These are phyloP conservation scores for Cryptococcus hybrid DNA, from an alignment of 1,284 basidiomycete genomes.

Conservation along the genomic window DNA sequence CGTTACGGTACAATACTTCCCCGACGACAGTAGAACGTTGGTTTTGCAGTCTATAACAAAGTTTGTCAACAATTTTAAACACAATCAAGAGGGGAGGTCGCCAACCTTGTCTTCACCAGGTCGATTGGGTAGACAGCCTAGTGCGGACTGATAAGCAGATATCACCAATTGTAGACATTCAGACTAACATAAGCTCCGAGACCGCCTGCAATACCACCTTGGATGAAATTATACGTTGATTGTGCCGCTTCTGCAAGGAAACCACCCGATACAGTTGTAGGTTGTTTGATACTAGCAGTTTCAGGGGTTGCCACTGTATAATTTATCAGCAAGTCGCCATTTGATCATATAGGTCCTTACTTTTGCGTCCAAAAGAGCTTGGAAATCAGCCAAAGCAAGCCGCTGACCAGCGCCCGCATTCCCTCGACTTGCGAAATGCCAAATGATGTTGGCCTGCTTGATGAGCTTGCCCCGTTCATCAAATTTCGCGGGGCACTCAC, in stretches of 20 bases:
- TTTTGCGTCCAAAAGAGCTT: slow-evolving; percentile 71
- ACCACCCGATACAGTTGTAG: slow-evolving; percentile 7
- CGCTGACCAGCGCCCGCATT: slow-evolving; percentile 57
- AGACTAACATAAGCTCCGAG: slow-evolving; percentile 63
- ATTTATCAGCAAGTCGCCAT: slow-evolving; percentile 36
- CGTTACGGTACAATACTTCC: slow-evolving; percentile 91
- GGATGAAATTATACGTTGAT: slow-evolving; percentile 80
- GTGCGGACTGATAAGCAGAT: neutral
- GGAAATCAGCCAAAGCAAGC: slow-evolving; percentile 81
- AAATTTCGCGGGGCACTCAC: slow-evolving; percentile 13
- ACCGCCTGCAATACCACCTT: slow-evolving; percentile 85
- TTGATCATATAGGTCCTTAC: slow-evolving; percentile 18
- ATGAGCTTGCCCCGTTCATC: neutral
- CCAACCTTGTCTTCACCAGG: slow-evolving; percentile 62
- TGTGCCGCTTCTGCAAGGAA: slow-evolving; percentile 53
- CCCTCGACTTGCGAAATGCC: slow-evolving; percentile 89
- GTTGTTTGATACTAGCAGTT: slow-evolving; percentile 11
- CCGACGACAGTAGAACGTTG: slow-evolving; percentile 93
- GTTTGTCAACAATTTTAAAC: slow-evolving; percentile 37
- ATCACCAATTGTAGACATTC: neutral
- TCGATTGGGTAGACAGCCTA: slow-evolving; percentile 62
- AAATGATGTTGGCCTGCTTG: slow-evolving; percentile 79
- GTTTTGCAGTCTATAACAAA: slow-evolving; percentile 75
- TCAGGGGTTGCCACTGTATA: slow-evolving; percentile 28
- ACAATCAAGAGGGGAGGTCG: neutral